A percentile compares a stretch with the other conserved stretches of the same genome.
These are phyloP conservation scores for Apiotrichum montevideense DNA, from an alignment of 1,284 basidiomycete species.

Conservation along the genomic window DNA sequence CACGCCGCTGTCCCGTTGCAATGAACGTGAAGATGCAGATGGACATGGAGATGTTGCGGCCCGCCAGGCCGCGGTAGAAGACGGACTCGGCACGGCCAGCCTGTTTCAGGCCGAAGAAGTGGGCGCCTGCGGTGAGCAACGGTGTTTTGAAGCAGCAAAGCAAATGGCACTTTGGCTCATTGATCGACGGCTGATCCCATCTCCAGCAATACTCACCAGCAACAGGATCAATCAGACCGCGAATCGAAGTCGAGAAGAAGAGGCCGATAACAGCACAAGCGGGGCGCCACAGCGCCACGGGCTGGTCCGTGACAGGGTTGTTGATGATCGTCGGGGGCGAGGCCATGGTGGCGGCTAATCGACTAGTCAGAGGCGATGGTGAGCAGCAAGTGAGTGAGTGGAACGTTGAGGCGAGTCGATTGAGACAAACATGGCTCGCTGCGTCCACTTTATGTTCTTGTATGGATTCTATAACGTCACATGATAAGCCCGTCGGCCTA, in stretches of 20 bases:
- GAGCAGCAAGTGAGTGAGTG: too few relatives aligned
- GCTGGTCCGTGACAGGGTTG: background rate
- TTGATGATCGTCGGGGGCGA: background rate
- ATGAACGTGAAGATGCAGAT: background rate
- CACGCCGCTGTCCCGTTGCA: background rate
- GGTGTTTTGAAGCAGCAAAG: too few relatives aligned
- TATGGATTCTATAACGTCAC: too few relatives aligned
- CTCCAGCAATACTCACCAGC: background rate
- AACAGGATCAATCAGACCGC: background rate
- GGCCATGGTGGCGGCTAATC: background rate
- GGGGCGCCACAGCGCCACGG: background rate
- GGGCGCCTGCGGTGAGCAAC: background rate
- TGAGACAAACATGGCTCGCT: too few relatives aligned
- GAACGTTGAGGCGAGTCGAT: too few relatives aligned
- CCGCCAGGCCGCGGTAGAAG: background rate
- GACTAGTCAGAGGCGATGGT: too few relatives aligned
- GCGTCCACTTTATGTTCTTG: too few relatives aligned
- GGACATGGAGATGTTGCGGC: background rate
- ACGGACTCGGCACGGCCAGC: background rate
- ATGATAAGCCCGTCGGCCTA: too few relatives aligned
- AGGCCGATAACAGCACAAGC: background rate
- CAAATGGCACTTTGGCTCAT: too few relatives aligned
- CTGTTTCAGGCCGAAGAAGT: background rate
- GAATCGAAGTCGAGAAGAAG: background rate
- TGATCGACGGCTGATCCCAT: too few relatives aligned